phyloP scores from a whole-genome alignment of 805 yeast species.

The Wickerhamiella musiphila region DNA sequence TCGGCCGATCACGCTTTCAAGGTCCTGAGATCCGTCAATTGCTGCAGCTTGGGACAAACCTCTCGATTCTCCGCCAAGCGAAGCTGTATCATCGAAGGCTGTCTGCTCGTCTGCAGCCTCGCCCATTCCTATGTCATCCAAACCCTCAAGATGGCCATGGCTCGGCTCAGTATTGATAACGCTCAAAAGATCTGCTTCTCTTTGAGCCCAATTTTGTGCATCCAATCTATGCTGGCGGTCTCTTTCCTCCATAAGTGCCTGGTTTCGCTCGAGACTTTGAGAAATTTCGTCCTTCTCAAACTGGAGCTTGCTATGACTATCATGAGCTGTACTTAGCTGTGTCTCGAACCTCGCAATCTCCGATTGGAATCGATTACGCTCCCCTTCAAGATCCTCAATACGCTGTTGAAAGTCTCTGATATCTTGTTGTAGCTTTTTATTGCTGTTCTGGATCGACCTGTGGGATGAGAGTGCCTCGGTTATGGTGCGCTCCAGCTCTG shows the following conservation, averaged over 20 bases:
- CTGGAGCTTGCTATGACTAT: background rate
- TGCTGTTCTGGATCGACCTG: background rate
- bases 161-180: background rate
- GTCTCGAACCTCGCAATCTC: background rate
- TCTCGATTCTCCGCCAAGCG: background rate
- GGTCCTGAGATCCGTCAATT: constrained; percentile 6
- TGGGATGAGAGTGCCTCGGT: background rate
- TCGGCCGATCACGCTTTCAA: constrained; percentile 52
- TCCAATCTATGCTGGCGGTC: background rate
- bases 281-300: background rate
- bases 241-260: constrained; percentile 3
- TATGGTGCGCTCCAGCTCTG: constrained; percentile 14
- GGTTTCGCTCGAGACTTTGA: constrained; percentile 3
- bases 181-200: background rate
- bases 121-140: background rate
- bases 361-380: constrained; percentile 2
- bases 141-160: background rate
- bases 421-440: constrained; percentile 11
- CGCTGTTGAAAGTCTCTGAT: constrained; percentile 7
- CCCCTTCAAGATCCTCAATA: constrained; percentile 7
- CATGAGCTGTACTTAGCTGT: background rate
- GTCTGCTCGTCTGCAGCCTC: background rate
- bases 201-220: background rate
- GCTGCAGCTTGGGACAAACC: background rate
- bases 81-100: too few relatives aligned